These are phyloP conservation scores for Euryodendron excelsum DNA, from an alignment of 148 eudicot genomes.

Conservation along the genomic window DNA sequence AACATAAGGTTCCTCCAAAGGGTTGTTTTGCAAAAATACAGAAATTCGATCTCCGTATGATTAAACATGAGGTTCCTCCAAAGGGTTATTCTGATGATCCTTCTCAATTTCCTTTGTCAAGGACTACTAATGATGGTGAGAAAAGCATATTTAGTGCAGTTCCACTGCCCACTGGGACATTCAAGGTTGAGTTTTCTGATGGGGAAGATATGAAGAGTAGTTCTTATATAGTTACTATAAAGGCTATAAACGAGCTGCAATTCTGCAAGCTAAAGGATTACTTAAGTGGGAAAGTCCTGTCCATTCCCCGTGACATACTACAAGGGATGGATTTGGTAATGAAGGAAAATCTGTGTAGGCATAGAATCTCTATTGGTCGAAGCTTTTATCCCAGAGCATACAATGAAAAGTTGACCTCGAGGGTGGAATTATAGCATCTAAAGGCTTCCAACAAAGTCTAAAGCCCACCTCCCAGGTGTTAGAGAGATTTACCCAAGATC, in stretches of 20 bases:
- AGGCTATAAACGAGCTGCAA: slow-evolving; percentile 41
- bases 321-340: slow-evolving; percentile 72
- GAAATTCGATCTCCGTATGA: slow-evolving; percentile 37
- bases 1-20: slow-evolving; percentile 27
- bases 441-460: slow-evolving; percentile 54
- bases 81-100: slow-evolving; percentile 29
- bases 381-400: slow-evolving; percentile 32
- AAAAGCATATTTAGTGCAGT: slow-evolving; percentile 64
- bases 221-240: slow-evolving; percentile 39
- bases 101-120: slow-evolving; percentile 33
- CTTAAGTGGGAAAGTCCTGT: slow-evolving; percentile 26
- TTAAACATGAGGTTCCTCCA: slow-evolving; percentile 30
- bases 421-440: slow-evolving; percentile 46
- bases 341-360: slow-evolving; percentile 66
- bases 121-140: slow-evolving; percentile 67
- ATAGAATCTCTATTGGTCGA: slow-evolving; percentile 31
- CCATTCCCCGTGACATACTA: slow-evolving; percentile 59
- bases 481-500: too few relatives aligned
- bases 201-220: slow-evolving; percentile 36
- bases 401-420: slow-evolving; percentile 17
- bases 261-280: slow-evolving; percentile 56
- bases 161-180: slow-evolving; percentile 43
- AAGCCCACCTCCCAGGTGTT: slow-evolving; percentile 59
- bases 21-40: slow-evolving; percentile 31
- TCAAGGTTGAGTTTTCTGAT: slow-evolving; percentile 41